phyloP scores from a whole-genome alignment of 306 rosid species.

The Quercus agrifolia region DNA sequence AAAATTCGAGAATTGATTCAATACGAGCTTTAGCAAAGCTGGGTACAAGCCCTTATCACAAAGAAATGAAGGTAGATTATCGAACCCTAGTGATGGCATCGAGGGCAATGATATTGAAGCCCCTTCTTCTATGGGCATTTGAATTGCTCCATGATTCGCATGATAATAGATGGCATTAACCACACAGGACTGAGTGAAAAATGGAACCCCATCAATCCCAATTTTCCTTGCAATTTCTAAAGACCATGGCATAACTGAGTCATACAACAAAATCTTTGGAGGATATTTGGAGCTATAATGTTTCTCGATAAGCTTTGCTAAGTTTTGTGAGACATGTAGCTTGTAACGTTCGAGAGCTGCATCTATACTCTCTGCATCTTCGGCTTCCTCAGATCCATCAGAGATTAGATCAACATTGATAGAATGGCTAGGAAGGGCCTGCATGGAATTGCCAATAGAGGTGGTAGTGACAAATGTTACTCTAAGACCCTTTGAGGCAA shows the following conservation, averaged over 20 bases:
- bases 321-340: background rate
- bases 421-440: background rate
- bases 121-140: background rate
- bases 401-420: conserved; percentile 16
- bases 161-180: conserved; percentile 1
- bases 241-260: conserved; percentile 26
- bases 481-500: conserved; percentile 14
- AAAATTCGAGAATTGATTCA: background rate
- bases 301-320: background rate
- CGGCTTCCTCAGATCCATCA: conserved; percentile 18
- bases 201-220: conserved; percentile 20
- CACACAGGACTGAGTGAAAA: conserved; percentile 26
- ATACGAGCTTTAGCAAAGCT: background rate
- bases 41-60: background rate
- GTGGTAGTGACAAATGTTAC: conserved; percentile 18
- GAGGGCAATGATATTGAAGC: background rate
- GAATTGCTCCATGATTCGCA: background rate
- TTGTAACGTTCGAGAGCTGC: background rate
- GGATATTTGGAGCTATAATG: background rate
- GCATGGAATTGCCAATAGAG: background rate
- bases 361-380: background rate
- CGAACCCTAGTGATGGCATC: background rate
- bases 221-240: conserved; percentile 18
- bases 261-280: conserved; percentile 13
- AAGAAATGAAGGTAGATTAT: conserved; percentile 1